Conservation (phyloP, 2,329 filamentous ascomycete genomes). For the Clarireedia monteithiana region DNA sequence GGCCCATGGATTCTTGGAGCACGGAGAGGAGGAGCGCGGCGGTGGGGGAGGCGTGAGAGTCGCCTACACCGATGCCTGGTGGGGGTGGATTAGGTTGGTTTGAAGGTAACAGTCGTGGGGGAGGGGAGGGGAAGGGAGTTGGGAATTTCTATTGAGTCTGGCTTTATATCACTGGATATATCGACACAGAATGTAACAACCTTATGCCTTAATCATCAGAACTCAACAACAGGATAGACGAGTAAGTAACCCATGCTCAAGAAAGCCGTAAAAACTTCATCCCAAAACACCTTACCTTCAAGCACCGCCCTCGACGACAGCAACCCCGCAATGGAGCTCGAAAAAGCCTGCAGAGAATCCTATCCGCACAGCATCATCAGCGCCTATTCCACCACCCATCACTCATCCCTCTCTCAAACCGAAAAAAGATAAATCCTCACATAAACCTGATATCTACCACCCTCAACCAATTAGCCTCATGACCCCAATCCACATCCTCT, state of each 20-base stretch:
- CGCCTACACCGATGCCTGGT: slow-evolving; percentile 58
- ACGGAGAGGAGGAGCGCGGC: slow-evolving; percentile 58
- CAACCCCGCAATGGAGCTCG: slow-evolving; percentile 55
- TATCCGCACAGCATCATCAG: slow-evolving; percentile 8
- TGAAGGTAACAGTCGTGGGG: too few species aligned
- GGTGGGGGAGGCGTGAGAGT: slow-evolving; percentile 56
- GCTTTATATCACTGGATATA: too few species aligned
- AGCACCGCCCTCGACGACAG: slow-evolving; percentile 60
- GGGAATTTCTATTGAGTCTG: too few species aligned
- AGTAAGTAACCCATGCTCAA: too few species aligned
- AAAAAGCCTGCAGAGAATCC: slow-evolving; percentile 60
- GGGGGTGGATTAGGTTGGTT: not conserved
- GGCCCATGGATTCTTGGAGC: slow-evolving; percentile 56
- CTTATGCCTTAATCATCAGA: too few species aligned
- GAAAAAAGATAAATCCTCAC: slow-evolving; percentile 33
- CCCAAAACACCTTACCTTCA: slow-evolving; percentile 38
- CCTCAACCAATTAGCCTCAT: not conserved
- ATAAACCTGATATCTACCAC: slow-evolving; percentile 57
- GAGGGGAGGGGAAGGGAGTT: too few species aligned
- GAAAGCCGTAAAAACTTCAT: not conserved
- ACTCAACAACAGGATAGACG: too few species aligned
- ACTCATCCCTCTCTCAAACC: too few species aligned
- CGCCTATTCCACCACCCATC: not conserved
- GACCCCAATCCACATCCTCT: not conserved
- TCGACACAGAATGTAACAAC: not conserved